A percentile compares a stretch with the other conserved stretches of the same genome.
Evolutionary conservation across 2,329 filamentous ascomycete genomes (phyloP).

Genomic region (Penicillium sp.): DNA sequence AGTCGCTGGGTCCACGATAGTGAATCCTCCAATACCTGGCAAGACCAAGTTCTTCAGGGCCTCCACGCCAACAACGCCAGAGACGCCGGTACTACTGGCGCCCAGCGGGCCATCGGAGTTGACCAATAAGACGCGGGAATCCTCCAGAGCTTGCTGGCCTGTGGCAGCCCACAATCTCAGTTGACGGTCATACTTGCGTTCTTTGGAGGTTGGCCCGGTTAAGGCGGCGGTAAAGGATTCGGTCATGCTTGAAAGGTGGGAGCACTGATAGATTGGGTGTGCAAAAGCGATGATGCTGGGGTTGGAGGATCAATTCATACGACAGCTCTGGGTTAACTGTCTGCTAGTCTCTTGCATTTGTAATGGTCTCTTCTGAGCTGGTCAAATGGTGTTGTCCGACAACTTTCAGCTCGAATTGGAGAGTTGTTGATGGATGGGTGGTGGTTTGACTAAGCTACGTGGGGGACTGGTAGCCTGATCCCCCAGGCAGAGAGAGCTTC

Average conservation of each 20-base stretch:
- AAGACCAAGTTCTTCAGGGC: constrained; percentile 96
- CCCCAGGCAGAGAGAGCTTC: neutral
- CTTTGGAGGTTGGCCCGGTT: constrained; percentile 60
- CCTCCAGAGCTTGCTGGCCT: constrained; percentile 86
- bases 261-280: neutral
- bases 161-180: constrained; percentile 92
- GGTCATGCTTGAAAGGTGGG: constrained; percentile 35
- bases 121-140: constrained; percentile 86
- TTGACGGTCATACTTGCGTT: constrained; percentile 90
- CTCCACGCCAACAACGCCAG: constrained; percentile 87
- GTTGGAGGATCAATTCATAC: neutral
- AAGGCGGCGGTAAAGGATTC: constrained; percentile 41
- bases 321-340: neutral
- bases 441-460: constrained; percentile 14
- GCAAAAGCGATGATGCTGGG: neutral
- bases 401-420: neutral
- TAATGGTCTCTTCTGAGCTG: neutral
- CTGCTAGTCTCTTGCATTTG: neutral
- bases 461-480: neutral
- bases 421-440: constrained; percentile 11
- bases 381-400: neutral
- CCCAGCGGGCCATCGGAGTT: constrained; percentile 63
- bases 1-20: constrained; percentile 77
- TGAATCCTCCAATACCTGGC: constrained; percentile 88
- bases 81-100: constrained; percentile 52